Evolutionary conservation across 2,329 filamentous ascomycete genomes (phyloP).

Genomic region (Monosporascus sp.): DNA sequence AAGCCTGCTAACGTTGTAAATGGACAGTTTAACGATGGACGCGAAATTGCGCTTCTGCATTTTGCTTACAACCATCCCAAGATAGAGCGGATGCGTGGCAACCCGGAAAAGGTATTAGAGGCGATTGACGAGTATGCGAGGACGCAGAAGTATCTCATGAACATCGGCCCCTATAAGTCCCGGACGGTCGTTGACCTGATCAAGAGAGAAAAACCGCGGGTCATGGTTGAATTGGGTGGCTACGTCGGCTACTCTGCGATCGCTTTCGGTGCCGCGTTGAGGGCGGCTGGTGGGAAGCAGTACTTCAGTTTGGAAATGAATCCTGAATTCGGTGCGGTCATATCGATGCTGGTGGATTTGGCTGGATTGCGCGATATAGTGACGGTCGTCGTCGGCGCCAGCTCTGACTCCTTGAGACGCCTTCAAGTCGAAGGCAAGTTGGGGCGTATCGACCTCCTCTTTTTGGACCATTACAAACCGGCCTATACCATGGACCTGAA

Average conservation of each 20-base stretch:
- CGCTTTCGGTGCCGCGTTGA: slow-evolving; percentile 64
- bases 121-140: slow-evolving; percentile 67
- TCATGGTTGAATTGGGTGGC: slow-evolving; percentile 74
- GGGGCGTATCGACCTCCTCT: slow-evolving; percentile 63
- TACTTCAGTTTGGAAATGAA: slow-evolving; percentile 72
- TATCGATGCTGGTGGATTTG: slow-evolving; percentile 63
- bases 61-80: slow-evolving; percentile 60
- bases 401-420: slow-evolving; percentile 58
- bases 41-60: slow-evolving; percentile 68
- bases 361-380: slow-evolving; percentile 69
- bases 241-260: slow-evolving; percentile 81
- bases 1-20: neutral
- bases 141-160: slow-evolving; percentile 70
- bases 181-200: slow-evolving; percentile 66
- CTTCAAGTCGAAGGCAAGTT: slow-evolving; percentile 51
- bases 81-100: slow-evolving; percentile 58
- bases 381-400: slow-evolving; percentile 64
- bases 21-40: slow-evolving; percentile 54
- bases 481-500: slow-evolving; percentile 71
- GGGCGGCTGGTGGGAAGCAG: slow-evolving; percentile 54
- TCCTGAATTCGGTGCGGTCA: slow-evolving; percentile 68
- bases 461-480: slow-evolving; percentile 78
- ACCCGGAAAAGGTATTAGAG: slow-evolving; percentile 57
- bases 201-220: slow-evolving; percentile 56
- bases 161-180: slow-evolving; percentile 71